Evolutionary conservation across 1,284 basidiomycete species (phyloP), one percentile per base, ranked within the genome.

Genomic region (Microbotryum lychnidis-dioicae): DNA sequence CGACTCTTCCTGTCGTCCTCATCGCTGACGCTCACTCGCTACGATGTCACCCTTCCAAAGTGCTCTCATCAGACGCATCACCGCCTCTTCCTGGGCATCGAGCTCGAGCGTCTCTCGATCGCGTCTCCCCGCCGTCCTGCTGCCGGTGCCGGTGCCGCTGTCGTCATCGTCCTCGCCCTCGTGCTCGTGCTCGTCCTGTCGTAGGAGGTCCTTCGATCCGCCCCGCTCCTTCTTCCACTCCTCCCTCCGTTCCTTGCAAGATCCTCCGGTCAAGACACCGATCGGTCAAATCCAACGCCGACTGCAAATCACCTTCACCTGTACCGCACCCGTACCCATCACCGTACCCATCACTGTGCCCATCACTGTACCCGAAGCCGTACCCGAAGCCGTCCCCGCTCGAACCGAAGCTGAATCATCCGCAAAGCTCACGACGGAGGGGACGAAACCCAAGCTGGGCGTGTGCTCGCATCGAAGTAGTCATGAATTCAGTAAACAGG

Each of bases 401-500:
- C 52, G 3, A 37, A 54, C 42, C 29, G 37, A 14, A 37, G 6
- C 37, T 12, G 54, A 8, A 57, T 58, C n/a, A 57, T 58, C n/a
- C 23, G 27, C 25, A 8, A 20, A 6, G 37, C 37, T 18, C 37
- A 42, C 1, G 14, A 16, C 37, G 27, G 27, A 27, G 27, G 6
- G 27, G 14, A 29, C 29, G n/a, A 44, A 37, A 21, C 8, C 51
- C 6, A 31, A 48, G 25, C 25, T 8, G 25, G 48, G 16, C 27
- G 84, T 79, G 1, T 97, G 93, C 71, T 81, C 81, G 6, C 84
- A 87, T 68, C 84, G 93, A 3, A 91, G 88, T 10, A 85, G 89
- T 12, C 94, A 97, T 72, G 83, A 89, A 66, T 97, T 97, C 73
- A 82, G 87, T 12, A 87, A 85, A 73, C 80, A 84, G 44, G 83